These are phyloP conservation scores for Gossypium schwendimanii DNA, from an alignment of 441 rosid genomes.

Conservation along the genomic window DNA sequence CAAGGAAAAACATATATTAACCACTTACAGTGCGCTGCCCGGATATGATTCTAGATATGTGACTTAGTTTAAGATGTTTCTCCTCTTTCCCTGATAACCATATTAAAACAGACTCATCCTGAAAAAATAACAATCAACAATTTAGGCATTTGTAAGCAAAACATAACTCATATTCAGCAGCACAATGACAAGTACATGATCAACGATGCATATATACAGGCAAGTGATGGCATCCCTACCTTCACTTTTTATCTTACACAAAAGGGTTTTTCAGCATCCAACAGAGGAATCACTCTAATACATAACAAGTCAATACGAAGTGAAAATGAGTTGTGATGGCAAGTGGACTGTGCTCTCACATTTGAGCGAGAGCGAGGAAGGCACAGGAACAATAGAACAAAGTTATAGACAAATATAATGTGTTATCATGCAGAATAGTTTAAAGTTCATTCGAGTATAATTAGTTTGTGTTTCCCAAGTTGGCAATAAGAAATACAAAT, in stretches of 20 bases:
- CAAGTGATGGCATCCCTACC: neutral
- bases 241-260: neutral
- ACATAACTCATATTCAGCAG: neutral
- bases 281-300: neutral
- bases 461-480: neutral
- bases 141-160: constrained; percentile 11
- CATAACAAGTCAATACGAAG: neutral
- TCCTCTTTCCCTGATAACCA: constrained; percentile 96
- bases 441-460: neutral
- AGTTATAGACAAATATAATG: neutral
- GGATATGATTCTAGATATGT: constrained; percentile 80
- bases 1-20: neutral
- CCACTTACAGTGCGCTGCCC: constrained; percentile 96
- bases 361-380: neutral
- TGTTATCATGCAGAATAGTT: neutral
- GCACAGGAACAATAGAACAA: neutral
- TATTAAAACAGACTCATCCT: constrained; percentile 93
- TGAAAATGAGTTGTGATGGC: neutral
- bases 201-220: neutral
- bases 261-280: neutral
- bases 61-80: constrained; percentile 85
- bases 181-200: neutral
- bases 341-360: neutral
- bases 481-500: neutral
- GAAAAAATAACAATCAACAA: constrained; percentile 27